These are phyloP conservation scores for Schrenkiella parvula DNA, from an alignment of 345 rosid species.

Conservation along the genomic window DNA sequence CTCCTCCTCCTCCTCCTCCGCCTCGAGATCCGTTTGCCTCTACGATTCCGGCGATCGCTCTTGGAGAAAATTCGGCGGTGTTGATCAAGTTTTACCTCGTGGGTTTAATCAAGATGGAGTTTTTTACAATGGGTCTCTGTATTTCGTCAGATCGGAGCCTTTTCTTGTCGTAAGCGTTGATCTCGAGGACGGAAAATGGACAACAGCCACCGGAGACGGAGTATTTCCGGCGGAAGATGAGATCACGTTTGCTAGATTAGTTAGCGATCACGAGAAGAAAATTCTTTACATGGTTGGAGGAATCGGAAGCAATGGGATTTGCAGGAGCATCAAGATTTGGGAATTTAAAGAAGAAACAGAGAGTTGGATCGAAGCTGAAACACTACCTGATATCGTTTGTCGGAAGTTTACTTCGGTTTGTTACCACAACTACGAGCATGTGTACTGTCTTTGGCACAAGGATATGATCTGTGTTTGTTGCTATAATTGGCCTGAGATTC, in stretches of 20 bases:
- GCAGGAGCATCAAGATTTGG: slow-evolving; percentile 73
- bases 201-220: slow-evolving; percentile 15
- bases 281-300: slow-evolving; percentile 76
- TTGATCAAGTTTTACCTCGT: slow-evolving; percentile 38
- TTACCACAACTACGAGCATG: slow-evolving; percentile 84
- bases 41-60: slow-evolving; percentile 51
- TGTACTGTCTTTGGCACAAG: slow-evolving; percentile 83
- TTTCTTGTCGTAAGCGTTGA: slow-evolving; percentile 48
- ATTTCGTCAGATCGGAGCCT: slow-evolving; percentile 63
- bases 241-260: slow-evolving; percentile 66
- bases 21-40: slow-evolving; percentile 38
- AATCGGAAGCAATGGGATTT: slow-evolving; percentile 71
- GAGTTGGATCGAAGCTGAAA: slow-evolving; percentile 57
- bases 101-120: slow-evolving; percentile 60
- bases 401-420: slow-evolving; percentile 78
- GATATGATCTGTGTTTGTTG: slow-evolving; percentile 85
- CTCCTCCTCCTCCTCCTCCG: slow-evolving; percentile 30
- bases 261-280: slow-evolving; percentile 43
- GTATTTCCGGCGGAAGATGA: slow-evolving; percentile 39
- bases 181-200: slow-evolving; percentile 49
- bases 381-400: slow-evolving; percentile 70
- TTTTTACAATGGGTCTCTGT: slow-evolving; percentile 47
- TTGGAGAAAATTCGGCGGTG: slow-evolving; percentile 49
- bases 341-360: slow-evolving; percentile 37
- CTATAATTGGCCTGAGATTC: slow-evolving; percentile 92